Evolutionary conservation across 371 early-diverging fungal genomes (phyloP), one percentile per base, ranked within the genome.

Genomic region (Smittium mucronatum): DNA sequence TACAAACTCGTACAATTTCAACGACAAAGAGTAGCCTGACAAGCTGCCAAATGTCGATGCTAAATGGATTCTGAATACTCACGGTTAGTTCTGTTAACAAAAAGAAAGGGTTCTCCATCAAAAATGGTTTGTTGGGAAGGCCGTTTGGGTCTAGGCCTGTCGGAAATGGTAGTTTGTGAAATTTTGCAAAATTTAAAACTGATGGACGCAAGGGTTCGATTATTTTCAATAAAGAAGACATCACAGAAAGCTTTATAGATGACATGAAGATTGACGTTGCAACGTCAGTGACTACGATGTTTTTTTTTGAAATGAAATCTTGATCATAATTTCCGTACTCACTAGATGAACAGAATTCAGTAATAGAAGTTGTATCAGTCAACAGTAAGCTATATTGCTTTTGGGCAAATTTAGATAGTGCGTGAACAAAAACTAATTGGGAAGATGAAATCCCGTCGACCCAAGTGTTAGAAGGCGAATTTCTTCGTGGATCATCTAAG

Each of bases 81-180:
- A 86, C 72, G 2, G 84, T 81, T 29, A 85, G 31, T 67, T 90
- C 89, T 0, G 83, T 80, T 29, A 91, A 72, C 29, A 85, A 74
- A 75, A 85, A 83, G 73, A 88, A 90, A 2, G 85, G 85, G 72
- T 89, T 88, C 34, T 88, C 88, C 75, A 86, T 75, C 28, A 91
- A 69, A 11, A 90, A 74, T 1, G 91, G 91, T 36, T 77, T 79
- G 2, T 71, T 58, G 1, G 71, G 67, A 31, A 75, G 58, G 15
- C 59, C 67, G 25, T 36, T 33, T 28, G 30, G 15, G 0, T 78
- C 79, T 33, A 36, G 32, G 25, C 76, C 79, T 1, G 70, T 32
- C 2, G 36, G 36, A 17, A 61, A 36, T 58, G 28, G 36, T 1
- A 69, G 33, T 36, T 36, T 29, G 2, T 34, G 63, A 30, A 69